Percentiles rank a stretch among this genome's conserved stretches.
phyloP scores from a whole-genome alignment of 495 filamentous ascomycete genomes.

The Annulohypoxylon moriforme region DNA sequence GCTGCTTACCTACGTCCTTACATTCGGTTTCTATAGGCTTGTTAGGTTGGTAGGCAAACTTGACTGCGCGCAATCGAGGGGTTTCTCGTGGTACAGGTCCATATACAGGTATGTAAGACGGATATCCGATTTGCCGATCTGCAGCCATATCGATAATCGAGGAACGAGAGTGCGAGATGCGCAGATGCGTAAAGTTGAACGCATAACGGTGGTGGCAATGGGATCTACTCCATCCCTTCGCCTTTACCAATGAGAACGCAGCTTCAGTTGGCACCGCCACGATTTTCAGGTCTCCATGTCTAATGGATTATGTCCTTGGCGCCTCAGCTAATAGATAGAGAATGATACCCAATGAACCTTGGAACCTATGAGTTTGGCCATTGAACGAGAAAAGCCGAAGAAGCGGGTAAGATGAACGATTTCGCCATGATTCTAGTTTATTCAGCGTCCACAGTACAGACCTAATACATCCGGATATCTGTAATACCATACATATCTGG shows the following conservation, averaged over 20 bases:
- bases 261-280: constrained; percentile 27
- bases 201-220: constrained; percentile 15
- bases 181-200: neutral
- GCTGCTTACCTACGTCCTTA: neutral
- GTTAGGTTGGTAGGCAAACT: neutral
- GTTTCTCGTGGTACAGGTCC: neutral
- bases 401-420: constrained; percentile 1
- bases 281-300: neutral
- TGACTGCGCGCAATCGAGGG: neutral
- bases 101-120: neutral
- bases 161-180: neutral
- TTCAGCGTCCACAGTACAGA: neutral
- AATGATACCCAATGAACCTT: constrained; percentile 12
- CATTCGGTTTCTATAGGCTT: neutral
- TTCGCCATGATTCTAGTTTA: constrained; percentile 1
- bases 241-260: constrained; percentile 4
- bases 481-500: neutral
- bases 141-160: neutral
- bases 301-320: neutral
- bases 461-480: neutral
- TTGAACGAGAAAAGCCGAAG: constrained; percentile 15
- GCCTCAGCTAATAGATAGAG: neutral
- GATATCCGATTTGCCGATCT: neutral
- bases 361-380: neutral
- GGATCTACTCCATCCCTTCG: constrained; percentile 2